Conservation (phyloP, 1,284 basidiomycete genomes). For the Thelephora terrestris region DNA sequence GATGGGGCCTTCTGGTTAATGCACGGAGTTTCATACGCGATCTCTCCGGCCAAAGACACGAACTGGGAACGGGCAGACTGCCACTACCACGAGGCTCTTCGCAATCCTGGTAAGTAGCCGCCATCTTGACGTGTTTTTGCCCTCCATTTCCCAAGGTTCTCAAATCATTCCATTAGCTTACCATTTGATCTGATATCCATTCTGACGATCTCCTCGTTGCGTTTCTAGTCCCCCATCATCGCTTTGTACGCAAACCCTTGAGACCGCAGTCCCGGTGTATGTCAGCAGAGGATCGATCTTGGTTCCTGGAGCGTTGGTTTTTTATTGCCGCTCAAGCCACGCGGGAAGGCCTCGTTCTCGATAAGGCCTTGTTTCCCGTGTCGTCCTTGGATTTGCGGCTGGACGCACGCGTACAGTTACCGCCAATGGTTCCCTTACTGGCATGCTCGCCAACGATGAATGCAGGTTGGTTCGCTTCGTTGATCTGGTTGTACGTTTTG, state of each 20-base stretch:
- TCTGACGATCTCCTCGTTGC: slow-evolving; percentile 10
- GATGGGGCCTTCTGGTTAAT: slow-evolving; percentile 34
- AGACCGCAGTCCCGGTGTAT: slow-evolving; percentile 65
- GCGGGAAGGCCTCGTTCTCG: slow-evolving; percentile 49
- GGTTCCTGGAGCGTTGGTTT: slow-evolving; percentile 48
- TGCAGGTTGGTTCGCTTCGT: too few relatives aligned
- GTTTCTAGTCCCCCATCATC: slow-evolving; percentile 54
- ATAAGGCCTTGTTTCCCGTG: neutral
- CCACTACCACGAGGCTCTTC: slow-evolving; percentile 47
- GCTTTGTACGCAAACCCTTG: slow-evolving; percentile 59
- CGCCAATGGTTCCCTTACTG: too few relatives aligned
- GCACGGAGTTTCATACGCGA: slow-evolving; percentile 68
- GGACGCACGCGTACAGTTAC: too few relatives aligned
- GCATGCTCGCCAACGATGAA: too few relatives aligned
- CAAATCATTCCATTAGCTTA: slow-evolving; percentile 7
- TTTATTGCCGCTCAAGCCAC: slow-evolving; percentile 72
- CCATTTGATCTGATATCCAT: neutral
- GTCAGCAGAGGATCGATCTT: slow-evolving; percentile 67
- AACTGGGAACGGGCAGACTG: slow-evolving; percentile 50
- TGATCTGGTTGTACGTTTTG: too few relatives aligned
- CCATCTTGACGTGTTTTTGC: slow-evolving; percentile 15
- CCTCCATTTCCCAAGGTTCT: neutral
- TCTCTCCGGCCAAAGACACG: slow-evolving; percentile 60
- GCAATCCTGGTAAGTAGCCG: slow-evolving; percentile 45
- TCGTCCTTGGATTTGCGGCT: too few relatives aligned